Percentiles rank a stretch among this genome's conserved stretches.
phyloP scores from a whole-genome alignment of 371 early-diverging fungal genomes.

The Cokeromyces recurvatus region DNA sequence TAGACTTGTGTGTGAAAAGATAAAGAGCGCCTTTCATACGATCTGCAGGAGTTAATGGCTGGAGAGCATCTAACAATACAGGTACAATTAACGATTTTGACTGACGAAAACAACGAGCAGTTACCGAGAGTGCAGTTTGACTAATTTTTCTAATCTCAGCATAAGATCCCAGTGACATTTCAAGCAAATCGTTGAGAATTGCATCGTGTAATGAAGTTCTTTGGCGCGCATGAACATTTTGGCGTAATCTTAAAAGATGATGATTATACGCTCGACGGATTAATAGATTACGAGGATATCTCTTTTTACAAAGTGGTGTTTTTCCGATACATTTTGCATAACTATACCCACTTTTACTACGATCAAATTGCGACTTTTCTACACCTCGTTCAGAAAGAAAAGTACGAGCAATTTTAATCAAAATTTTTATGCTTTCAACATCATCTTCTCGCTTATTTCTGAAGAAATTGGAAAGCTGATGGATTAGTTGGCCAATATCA shows the following conservation, averaged over 20 bases:
- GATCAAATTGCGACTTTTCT: slow-evolving; percentile 48
- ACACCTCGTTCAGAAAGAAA: slow-evolving; percentile 67
- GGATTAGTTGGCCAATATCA: slow-evolving; percentile 49
- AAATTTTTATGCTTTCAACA: slow-evolving; percentile 66
- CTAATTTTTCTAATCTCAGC: slow-evolving; percentile 70
- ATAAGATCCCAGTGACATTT: slow-evolving; percentile 67
- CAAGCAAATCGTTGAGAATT: slow-evolving; percentile 53
- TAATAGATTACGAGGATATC: slow-evolving; percentile 47
- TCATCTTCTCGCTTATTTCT: slow-evolving; percentile 63
- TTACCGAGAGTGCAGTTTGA: slow-evolving; percentile 53
- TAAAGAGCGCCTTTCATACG: slow-evolving; percentile 80
- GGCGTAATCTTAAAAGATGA: slow-evolving; percentile 58
- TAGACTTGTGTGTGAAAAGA: slow-evolving; percentile 50
- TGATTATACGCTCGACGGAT: slow-evolving; percentile 50
- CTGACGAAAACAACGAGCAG: slow-evolving; percentile 53
- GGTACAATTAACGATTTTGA: slow-evolving; percentile 56
- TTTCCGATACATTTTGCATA: slow-evolving; percentile 51
- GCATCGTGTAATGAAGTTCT: slow-evolving; percentile 42
- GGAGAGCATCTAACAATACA: slow-evolving; percentile 52
- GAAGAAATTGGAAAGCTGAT: slow-evolving; percentile 51
- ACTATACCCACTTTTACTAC: slow-evolving; percentile 50
- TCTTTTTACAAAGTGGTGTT: slow-evolving; percentile 39
- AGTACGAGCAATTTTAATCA: slow-evolving; percentile 55
- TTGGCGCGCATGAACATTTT: slow-evolving; percentile 51
- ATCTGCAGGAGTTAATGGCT: slow-evolving; percentile 44